Base-by-base conservation (phyloP, 1,284 basidiomycete species). In the Marasmius tenuissimus region DNA sequence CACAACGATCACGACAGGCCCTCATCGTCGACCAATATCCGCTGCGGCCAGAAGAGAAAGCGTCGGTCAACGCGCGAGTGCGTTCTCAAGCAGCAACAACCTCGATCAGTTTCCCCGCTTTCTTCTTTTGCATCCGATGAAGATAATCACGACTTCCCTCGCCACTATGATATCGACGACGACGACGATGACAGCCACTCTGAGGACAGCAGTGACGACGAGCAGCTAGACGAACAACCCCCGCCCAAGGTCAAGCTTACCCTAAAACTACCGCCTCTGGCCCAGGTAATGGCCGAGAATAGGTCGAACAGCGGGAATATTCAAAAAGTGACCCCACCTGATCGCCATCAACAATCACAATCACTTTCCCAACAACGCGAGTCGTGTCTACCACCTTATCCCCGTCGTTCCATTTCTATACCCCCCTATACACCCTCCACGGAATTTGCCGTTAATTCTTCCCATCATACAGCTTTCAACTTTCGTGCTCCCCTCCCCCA, bases 31-130 rank as follows among this genome's bases (percentile, higher is more conserved):
- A 50, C 52, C 22, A 66, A 70, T 55, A 72, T 76, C 59, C 77
- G 76, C 59, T 85, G 85, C 73, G 88, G 88, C n/a, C 79, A 86
- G 70, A 91, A 91, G 75, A 79, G 89, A 63, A 91, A 91, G 73
- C 80, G 88, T 49, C 75, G 76, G 69, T 70, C 65, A 67, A 67
- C 68, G 55, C 56, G 62, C n/a, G 59, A 55, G 35, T 62, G 61
- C 27, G 61, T 62, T 22, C 49, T 62, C 20, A 62, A 55, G 52
- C 52, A 62, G 9, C 53, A 61, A 35, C 45, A 45, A 4, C n/a
- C 33, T 39, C 38, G 73, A 70, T 33, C 68, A 71, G 16, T 72
- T 71, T 61, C 66, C 75, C 52, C 71, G 68, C 65, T 73, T 69
- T 64, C 67, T 39, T 61, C 68, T 12, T 58, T 68, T 58, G 64